Evolutionary conservation across 768 basidiomycete species (phyloP), one percentile per base, ranked within the genome.

Genomic region (Trametes maxima): DNA sequence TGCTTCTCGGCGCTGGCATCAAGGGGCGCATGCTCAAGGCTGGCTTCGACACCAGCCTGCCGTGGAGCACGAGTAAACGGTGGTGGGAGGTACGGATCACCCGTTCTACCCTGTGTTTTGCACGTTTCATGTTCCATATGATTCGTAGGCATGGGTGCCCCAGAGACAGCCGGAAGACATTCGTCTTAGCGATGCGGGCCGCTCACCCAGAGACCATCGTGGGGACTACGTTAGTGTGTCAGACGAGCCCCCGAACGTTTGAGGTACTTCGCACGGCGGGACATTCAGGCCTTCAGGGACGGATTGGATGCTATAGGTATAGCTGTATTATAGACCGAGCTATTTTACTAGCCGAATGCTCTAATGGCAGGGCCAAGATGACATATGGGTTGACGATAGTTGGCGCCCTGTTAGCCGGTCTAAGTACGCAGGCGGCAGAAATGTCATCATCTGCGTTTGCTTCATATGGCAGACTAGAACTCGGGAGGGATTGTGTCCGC

Each of bases 1-100:
- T 96, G 58, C 77, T 96, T 44, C 78, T 96, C 24, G 88, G 85
- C 52, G 92, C 93, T 36, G 92, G 92, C 14, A 85, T 96, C 69
- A 92, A 90, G 77, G 86, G 80, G 67, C 83, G 90, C 63, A 90
- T 94, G 84, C 70, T 87, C 60, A 91, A 88, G 72, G 90, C 89
- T 48, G 91, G 90, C 24, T 74, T 92, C 47, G 81, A 84, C 65
- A 78, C 85, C 40, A 83, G 81, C 65, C 72, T 86, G 59, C 78
- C 86, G 19, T 90, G 89, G 88, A 76, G 79, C 57, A 75, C 77
- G 63, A 81, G 88, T 47, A 78, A 84, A 65, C 79, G 85, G 66
- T 94, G 92, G 92, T 92, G 92, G 92, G 89, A 92, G 83, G 92
- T 91, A 65, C 63, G 67, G 44, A 54, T 49, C 60, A 56, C 43